Evolutionary conservation across 2,329 filamentous ascomycete genomes (phyloP).

Genomic region (Arachnomyces sp.): DNA sequence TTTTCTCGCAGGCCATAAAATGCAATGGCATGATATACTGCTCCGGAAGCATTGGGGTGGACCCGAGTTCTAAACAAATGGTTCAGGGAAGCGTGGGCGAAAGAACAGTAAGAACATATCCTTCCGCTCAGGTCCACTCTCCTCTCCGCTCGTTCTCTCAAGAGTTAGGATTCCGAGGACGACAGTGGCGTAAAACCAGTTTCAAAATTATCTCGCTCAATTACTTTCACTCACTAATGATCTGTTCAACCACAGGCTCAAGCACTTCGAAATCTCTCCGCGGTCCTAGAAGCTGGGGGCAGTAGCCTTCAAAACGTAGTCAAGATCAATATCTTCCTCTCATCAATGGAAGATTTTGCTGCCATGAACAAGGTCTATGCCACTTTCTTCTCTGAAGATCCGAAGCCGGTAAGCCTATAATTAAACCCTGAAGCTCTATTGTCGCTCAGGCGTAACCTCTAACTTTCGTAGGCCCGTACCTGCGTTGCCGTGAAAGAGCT

Average conservation of each 20-base stretch:
- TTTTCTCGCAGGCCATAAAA: conserved; percentile 55
- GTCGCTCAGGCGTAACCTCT: too few species aligned
- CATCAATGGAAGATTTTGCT: conserved; percentile 58
- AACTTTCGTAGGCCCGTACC: conserved; percentile 52
- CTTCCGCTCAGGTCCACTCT: background rate
- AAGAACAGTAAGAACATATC: conserved; percentile 8
- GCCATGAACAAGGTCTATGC: conserved; percentile 82
- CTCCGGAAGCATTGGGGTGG: conserved; percentile 55
- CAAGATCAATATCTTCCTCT: conserved; percentile 61
- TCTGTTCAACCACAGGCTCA: conserved; percentile 22
- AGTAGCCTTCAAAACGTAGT: conserved; percentile 54
- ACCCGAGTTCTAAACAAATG: conserved; percentile 47
- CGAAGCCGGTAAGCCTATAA: conserved; percentile 7
- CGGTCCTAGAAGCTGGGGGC: conserved; percentile 55
- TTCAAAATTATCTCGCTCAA: background rate
- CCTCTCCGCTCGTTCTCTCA: background rate
- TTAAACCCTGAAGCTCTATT: background rate
- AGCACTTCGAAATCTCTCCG: conserved; percentile 52
- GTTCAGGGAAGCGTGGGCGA: conserved; percentile 42
- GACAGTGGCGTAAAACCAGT: too few species aligned
- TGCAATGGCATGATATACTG: conserved; percentile 64
- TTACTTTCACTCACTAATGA: background rate
- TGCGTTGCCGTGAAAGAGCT: conserved; percentile 86
- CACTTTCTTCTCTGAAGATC: conserved; percentile 42
- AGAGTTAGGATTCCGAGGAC: too few species aligned